Base-by-base conservation (phyloP, 257 asterid genomes). In the Solanum corneliomulleri region DNA sequence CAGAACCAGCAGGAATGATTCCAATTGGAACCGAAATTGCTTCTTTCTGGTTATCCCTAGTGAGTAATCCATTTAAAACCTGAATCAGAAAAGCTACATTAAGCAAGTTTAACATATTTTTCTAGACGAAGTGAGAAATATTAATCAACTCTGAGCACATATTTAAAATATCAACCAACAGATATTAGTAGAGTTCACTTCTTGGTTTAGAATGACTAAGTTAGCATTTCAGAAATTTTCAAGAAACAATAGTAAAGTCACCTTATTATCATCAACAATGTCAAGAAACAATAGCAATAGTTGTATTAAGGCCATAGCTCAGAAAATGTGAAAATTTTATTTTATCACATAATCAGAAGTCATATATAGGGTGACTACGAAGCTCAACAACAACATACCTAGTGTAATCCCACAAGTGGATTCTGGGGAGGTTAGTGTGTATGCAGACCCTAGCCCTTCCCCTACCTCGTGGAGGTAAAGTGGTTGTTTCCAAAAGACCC, bases 1-100 rank as follows among this genome's bases (percentile, higher is more conserved):
- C 99, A 77, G 99, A 97, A 91, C 99, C 99, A 91, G 99, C 99
- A 86, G 99, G 99, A 85, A 97, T 95, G 86, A 97, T 97, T 39
- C 99, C 99, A 88, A 97, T 95, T 70, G 99, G 99, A 85, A 97
- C 84, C 39, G 98, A 95, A 87, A 97, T 97, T 87, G 98, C 99
- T 92, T 97, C 99, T 88, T 95, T 97, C 90, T 94, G 97, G 92
- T 95, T 94, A 89, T 92, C 96, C 90, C 99, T 92, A 89, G 98
- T 93, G 88, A 97, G 99, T 87, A 97, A 91, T 87, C 99, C 99
- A 10, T 97, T 97, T 90, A 97, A 90, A 88, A 97, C 99, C 99
- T 97, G 96, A 91, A 93, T 25, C 69, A 81, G 7, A 49, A 81
- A 52, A 81, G 31, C 64, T 49, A 52, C 27, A 56, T 74, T 49